phyloP scores from a whole-genome alignment of 164 flowering plant genomes.

The Akebia trifoliata region DNA sequence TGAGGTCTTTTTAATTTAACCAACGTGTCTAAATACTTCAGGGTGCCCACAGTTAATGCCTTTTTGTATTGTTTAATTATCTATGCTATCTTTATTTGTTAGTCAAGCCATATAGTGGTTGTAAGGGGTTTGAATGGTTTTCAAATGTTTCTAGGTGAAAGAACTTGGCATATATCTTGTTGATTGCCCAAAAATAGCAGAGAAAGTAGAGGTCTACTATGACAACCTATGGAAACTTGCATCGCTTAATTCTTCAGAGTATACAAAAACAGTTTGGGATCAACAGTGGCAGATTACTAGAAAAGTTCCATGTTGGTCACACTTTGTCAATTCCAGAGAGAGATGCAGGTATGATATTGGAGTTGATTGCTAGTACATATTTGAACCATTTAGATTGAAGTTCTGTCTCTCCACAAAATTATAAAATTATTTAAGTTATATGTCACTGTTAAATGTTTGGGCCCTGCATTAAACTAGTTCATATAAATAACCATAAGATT shows the following conservation, averaged over 20 bases:
- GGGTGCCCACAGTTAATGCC: background rate
- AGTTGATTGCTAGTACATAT: background rate
- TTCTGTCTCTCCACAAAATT: too few species aligned
- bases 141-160: slow-evolving; percentile 60
- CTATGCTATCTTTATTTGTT: background rate
- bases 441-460: too few species aligned
- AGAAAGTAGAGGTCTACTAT: slow-evolving; percentile 53
- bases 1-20: too few species aligned
- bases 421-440: too few species aligned
- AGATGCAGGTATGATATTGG: slow-evolving; percentile 73
- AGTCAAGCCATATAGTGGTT: background rate
- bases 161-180: slow-evolving; percentile 84
- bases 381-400: too few species aligned
- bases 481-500: too few species aligned
- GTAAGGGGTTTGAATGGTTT: too few species aligned
- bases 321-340: slow-evolving; percentile 40
- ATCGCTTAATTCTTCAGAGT: slow-evolving; percentile 54
- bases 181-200: slow-evolving; percentile 63
- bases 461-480: too few species aligned
- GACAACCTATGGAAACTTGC: slow-evolving; percentile 75
- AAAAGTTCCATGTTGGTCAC: slow-evolving; percentile 97
- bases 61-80: background rate
- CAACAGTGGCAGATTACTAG: slow-evolving; percentile 71
- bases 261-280: slow-evolving; percentile 59
- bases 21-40: too few species aligned